Conservation (phyloP, 2,329 filamentous ascomycete genomes). For the Albifimbria verrucaria region DNA sequence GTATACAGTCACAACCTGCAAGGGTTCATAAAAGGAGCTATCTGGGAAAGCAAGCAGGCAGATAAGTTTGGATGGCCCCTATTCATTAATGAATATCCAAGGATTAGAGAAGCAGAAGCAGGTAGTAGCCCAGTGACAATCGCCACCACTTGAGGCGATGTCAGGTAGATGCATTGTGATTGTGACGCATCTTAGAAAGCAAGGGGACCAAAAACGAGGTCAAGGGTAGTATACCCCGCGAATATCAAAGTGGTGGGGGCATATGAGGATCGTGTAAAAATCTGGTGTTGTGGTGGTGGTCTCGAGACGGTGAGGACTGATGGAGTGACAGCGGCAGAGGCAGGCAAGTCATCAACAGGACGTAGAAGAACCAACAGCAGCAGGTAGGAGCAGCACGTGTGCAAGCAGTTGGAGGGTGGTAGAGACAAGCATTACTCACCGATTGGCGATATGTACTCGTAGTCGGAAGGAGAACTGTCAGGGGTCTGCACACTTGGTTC, state of each 20-base stretch:
- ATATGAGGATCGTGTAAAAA: no score
- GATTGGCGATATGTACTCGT: conserved; percentile 50
- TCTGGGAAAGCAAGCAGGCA: no score
- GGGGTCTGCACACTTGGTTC: no score
- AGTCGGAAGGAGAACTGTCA: conserved; percentile 40
- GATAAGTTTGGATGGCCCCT: no score
- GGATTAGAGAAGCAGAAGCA: no score
- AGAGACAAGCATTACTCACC: conserved; percentile 43
- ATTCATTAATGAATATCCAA: no score
- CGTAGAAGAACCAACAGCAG: conserved; percentile 40
- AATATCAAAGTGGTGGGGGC: no score
- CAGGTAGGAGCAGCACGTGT: conserved; percentile 41
- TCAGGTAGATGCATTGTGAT: no score
- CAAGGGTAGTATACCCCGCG: not conserved
- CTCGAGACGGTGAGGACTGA: conserved; percentile 4
- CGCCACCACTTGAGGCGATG: no score
- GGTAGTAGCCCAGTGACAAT: no score
- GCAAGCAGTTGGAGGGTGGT: conserved; percentile 35
- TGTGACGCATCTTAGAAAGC: not conserved
- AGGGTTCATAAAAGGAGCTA: not conserved
- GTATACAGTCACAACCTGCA: conserved; percentile 7
- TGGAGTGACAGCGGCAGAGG: conserved; percentile 19
- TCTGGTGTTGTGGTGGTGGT: no score
- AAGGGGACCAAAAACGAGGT: conserved; percentile 3
- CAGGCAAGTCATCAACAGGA: conserved; percentile 8